A percentile compares a stretch with the other conserved stretches of the same genome.
These are phyloP conservation scores for Diaporthe velutina DNA, from an alignment of 2,329 filamentous ascomycete genomes.

Conservation along the genomic window DNA sequence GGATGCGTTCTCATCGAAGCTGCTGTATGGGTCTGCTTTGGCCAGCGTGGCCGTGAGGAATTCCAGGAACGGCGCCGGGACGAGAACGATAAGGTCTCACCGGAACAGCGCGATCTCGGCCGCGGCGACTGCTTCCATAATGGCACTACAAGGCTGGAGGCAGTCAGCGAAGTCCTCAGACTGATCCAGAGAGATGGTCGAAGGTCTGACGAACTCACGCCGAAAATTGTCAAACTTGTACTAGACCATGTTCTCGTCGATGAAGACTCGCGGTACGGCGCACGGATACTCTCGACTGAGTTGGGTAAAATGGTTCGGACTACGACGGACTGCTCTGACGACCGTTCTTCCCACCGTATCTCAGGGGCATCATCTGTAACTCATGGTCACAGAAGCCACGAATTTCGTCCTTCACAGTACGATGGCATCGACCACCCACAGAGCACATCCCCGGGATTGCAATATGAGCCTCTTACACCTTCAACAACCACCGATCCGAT, in stretches of 20 bases:
- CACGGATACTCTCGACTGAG: neutral
- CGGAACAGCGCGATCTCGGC: neutral
- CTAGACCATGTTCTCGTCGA: neutral
- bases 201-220: conserved; percentile 16
- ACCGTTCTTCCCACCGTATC: neutral
- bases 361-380: neutral
- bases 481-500: neutral
- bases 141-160: neutral
- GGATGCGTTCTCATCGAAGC: conserved; percentile 16
- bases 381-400: neutral
- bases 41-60: neutral
- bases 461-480: neutral
- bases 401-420: neutral
- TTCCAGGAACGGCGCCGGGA: neutral
- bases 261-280: neutral
- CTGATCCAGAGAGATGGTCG: neutral
- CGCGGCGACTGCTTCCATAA: conserved; percentile 11
- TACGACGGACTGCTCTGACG: neutral
- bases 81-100: neutral
- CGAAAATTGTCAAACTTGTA: neutral
- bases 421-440: neutral
- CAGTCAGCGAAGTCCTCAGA: neutral
- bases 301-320: neutral
- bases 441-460: neutral
- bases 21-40: conserved; percentile 16